Evolutionary conservation across 1,139 yeast genomes (phyloP).

Genomic region (Yamadazyma pseudoaaseri): DNA sequence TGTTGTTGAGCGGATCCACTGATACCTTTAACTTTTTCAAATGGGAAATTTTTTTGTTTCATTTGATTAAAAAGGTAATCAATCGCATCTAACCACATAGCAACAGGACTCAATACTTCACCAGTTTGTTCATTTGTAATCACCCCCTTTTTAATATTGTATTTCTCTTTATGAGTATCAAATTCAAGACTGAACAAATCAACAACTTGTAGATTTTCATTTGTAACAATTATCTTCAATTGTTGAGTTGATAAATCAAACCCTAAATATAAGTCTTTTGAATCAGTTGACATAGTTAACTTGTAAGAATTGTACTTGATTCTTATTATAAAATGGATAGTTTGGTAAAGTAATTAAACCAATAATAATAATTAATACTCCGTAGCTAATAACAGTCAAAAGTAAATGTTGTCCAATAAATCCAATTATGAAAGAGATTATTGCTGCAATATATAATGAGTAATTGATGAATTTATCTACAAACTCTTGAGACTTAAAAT

Average conservation of each 20-base stretch:
- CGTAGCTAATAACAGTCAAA: slow-evolving; percentile 35
- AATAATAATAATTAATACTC: slow-evolving; percentile 29
- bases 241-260: slow-evolving; percentile 91
- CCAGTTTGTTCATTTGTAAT: slow-evolving; percentile 49
- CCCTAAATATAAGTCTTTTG: slow-evolving; percentile 53
- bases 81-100: slow-evolving; percentile 85
- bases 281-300: slow-evolving; percentile 23
- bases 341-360: slow-evolving; percentile 51
- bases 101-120: slow-evolving; percentile 74
- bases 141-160: slow-evolving; percentile 73
- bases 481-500: slow-evolving; percentile 56
- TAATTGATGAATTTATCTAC: slow-evolving; percentile 28
- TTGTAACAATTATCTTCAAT: slow-evolving; percentile 69
- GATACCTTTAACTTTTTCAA: slow-evolving; percentile 61
- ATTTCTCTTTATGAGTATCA: slow-evolving; percentile 55
- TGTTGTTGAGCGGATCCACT: slow-evolving; percentile 94
- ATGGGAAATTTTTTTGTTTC: slow-evolving; percentile 53
- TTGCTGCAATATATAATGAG: slow-evolving; percentile 20
- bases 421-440: slow-evolving; percentile 46
- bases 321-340: slow-evolving; percentile 51
- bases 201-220: slow-evolving; percentile 50
- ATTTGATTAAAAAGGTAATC: slow-evolving; percentile 62
- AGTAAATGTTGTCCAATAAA: slow-evolving; percentile 40
- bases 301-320: slow-evolving; percentile 43
- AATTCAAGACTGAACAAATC: slow-evolving; percentile 68